Base-by-base conservation (phyloP, 2,329 filamentous ascomycete species). In the Neopestalotiopsis rosae region DNA sequence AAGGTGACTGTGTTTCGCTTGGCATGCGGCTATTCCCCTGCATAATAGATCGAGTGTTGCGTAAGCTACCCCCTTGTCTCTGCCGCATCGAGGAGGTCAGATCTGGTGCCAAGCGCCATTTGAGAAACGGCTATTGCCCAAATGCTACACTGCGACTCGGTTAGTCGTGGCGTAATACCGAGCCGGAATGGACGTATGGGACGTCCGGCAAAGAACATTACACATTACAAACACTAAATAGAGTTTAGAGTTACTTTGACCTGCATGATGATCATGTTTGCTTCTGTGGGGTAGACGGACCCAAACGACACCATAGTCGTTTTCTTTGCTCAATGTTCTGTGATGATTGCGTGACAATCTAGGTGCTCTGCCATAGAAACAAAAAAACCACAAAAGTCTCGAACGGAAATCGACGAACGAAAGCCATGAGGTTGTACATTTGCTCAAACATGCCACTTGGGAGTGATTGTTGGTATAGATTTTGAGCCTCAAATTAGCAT, bases 1-100 rank as follows among this genome's bases (percentile, higher is more conserved):
- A 64, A 64, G 61, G 61, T 64, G 61, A 52, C 40, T 45, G 20
- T 32, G 61, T 45, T 52, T 64, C 20, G 61, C 61, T 64, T 64
- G 61, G 61, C 61, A 64, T 32, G 61, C 61, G 13, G 38, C 20
- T 24, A 17, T 52, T 52, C 9, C 61, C 61, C 61, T 64, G 42
- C 40, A 45, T 30, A 45, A 28, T 24, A 52, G 20, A 24, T 64
- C 42, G 61, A 64, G 61, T 14, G n/a, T 52, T 52, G 61, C 61
- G 61, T 52, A 64, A 64, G 61, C 28, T 28, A 5, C 10, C 5
- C 40, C 1, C 24, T 64, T 49, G 34, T n/a, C 61, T 34, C 61
- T 52, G 38, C 61, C 61, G 61, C 61, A 64, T 64, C 17, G 38
- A 52, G 61, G 38, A 64, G 61, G 61, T 64, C 61, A 32, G 34